Evolutionary conservation across 1,284 basidiomycete species (phyloP).

Genomic region (Flammula alnicola): DNA sequence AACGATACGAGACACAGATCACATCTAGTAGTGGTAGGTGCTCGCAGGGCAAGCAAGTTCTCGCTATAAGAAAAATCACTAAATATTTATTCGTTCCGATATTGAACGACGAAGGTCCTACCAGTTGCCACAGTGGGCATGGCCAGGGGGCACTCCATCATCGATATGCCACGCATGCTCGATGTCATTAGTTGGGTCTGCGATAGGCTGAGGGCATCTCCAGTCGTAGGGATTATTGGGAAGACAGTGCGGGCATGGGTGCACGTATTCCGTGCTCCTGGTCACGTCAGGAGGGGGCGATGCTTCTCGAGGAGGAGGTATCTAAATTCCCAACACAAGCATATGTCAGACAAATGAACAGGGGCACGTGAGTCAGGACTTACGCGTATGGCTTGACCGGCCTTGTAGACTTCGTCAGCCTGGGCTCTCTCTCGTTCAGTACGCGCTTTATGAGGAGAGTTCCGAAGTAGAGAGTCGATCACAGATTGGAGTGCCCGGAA

Average conservation of each 20-base stretch:
- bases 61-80: slow-evolving; percentile 49
- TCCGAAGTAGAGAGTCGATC: slow-evolving; percentile 67
- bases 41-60: slow-evolving; percentile 66
- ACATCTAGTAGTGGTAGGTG: slow-evolving; percentile 76
- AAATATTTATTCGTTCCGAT: background rate
- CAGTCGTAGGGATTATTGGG: slow-evolving; percentile 71
- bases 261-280: slow-evolving; percentile 61
- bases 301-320: slow-evolving; percentile 71
- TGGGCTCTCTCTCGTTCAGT: slow-evolving; percentile 69
- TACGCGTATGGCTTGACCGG: slow-evolving; percentile 70
- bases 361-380: slow-evolving; percentile 35
- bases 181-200: slow-evolving; percentile 65
- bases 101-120: slow-evolving; percentile 33
- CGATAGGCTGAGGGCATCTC: slow-evolving; percentile 73
- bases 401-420: slow-evolving; percentile 75
- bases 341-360: slow-evolving; percentile 1
- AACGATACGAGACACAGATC: slow-evolving; percentile 79
- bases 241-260: slow-evolving; percentile 75
- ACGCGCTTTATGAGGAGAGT: slow-evolving; percentile 66
- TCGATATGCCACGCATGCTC: slow-evolving; percentile 75
- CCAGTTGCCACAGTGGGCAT: slow-evolving; percentile 79
- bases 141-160: slow-evolving; percentile 74
- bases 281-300: slow-evolving; percentile 76
- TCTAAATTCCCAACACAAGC: slow-evolving; percentile 40
- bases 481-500: slow-evolving; percentile 73